Conservation (phyloP, 148 eudicot species). For the Rheum nobile region DNA sequence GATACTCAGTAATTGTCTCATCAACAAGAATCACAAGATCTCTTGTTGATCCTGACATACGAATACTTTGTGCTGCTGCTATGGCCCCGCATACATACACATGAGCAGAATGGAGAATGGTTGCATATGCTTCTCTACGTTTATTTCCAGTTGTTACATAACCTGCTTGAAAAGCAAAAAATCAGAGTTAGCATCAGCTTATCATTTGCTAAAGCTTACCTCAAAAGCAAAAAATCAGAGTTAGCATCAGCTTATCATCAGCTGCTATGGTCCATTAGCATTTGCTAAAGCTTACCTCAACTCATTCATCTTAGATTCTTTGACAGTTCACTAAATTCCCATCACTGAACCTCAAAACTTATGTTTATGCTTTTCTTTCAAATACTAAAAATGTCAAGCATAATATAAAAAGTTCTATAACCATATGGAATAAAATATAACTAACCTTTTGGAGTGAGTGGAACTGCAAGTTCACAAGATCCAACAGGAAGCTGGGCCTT, state of each 20-base stretch:
- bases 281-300: background rate
- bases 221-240: too few species aligned
- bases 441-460: slow-evolving; percentile 74
- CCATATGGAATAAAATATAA: background rate
- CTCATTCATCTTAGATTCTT: background rate
- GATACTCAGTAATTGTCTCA: slow-evolving; percentile 56
- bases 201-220: too few species aligned
- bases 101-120: slow-evolving; percentile 86
- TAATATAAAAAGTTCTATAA: background rate
- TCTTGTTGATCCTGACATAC: slow-evolving; percentile 81
- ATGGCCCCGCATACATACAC: slow-evolving; percentile 94
- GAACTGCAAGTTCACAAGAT: slow-evolving; percentile 88
- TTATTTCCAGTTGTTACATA: slow-evolving; percentile 45
- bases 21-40: slow-evolving; percentile 92
- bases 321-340: background rate
- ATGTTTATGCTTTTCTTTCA: background rate
- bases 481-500: slow-evolving; percentile 87
- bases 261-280: too few species aligned
- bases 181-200: background rate
- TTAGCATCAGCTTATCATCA: background rate
- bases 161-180: slow-evolving; percentile 25
- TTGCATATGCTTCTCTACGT: slow-evolving; percentile 85
- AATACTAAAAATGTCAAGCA: background rate
- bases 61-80: slow-evolving; percentile 87
- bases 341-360: background rate